A percentile compares a stretch with the other conserved stretches of the same genome.
Evolutionary conservation across 768 basidiomycete genomes (phyloP).

Genomic region (Tephrocybe sp.): DNA sequence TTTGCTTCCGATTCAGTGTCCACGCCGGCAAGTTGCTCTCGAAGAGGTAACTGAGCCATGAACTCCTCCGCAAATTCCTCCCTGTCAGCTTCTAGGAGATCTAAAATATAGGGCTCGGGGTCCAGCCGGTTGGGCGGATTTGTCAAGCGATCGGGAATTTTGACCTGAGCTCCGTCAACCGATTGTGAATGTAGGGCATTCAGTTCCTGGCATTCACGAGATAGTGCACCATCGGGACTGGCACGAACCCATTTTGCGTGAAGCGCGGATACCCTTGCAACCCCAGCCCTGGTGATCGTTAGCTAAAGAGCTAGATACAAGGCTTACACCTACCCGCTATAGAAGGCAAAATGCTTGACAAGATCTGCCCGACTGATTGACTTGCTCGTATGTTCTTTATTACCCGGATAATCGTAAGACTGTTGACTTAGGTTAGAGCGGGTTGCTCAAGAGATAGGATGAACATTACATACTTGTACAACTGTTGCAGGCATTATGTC

Average conservation of each 20-base stretch:
- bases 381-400: conserved; percentile 49
- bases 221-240: conserved; percentile 54
- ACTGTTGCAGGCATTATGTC: conserved; percentile 56
- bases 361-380: conserved; percentile 52
- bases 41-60: conserved; percentile 22
- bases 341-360: conserved; percentile 63
- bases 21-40: conserved; percentile 20
- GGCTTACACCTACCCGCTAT: conserved; percentile 46
- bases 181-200: conserved; percentile 70
- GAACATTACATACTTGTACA: conserved; percentile 39
- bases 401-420: conserved; percentile 69
- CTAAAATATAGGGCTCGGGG: conserved; percentile 44
- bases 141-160: conserved; percentile 53
- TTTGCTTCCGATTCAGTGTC: conserved; percentile 34
- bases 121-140: conserved; percentile 44
- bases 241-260: conserved; percentile 59
- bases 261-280: conserved; percentile 53
- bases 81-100: conserved; percentile 46
- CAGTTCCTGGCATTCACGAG: conserved; percentile 65
- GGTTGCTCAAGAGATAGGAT: background rate
- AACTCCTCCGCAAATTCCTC: conserved; percentile 44
- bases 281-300: conserved; percentile 41
- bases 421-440: conserved; percentile 19
- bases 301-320: background rate
- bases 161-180: conserved; percentile 63